These are phyloP conservation scores for Magnolia changhungtana DNA, from an alignment of 164 flowering plant genomes.

Conservation along the genomic window DNA sequence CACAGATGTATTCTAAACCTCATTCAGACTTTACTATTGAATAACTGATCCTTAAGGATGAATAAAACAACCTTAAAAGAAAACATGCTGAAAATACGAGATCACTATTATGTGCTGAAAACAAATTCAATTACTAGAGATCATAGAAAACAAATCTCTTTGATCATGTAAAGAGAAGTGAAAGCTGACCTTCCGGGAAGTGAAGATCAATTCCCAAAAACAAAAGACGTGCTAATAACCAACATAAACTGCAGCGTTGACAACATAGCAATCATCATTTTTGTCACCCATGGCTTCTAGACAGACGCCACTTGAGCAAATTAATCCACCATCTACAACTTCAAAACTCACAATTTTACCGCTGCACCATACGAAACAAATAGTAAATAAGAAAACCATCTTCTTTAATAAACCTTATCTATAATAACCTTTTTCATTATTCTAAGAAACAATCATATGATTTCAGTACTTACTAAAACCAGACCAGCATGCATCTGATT, in stretches of 20 bases:
- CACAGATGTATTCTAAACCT: not conserved
- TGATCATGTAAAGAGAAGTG: not conserved
- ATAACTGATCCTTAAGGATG: too few relatives aligned
- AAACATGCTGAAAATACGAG: not conserved
- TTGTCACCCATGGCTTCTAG: constrained; percentile 98
- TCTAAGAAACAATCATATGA: too few relatives aligned
- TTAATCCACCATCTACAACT: constrained; percentile 87
- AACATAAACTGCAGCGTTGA: constrained; percentile 95
- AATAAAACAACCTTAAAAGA: too few relatives aligned
- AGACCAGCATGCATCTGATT: too few relatives aligned
- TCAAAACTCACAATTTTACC: constrained; percentile 71
- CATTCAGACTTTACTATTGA: not conserved
- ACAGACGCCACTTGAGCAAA: constrained; percentile 87
- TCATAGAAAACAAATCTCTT: not conserved
- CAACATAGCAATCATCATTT: constrained; percentile 90
- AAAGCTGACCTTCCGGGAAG: not conserved
- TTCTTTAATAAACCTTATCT: not conserved
- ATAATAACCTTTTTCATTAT: not conserved
- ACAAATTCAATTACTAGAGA: not conserved
- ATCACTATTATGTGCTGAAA: not conserved
- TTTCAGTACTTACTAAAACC: too few relatives aligned
- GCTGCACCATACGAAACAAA: constrained; percentile 29
- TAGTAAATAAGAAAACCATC: not conserved
- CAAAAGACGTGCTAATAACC: constrained; percentile 50
- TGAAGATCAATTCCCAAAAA: not conserved